Base-by-base conservation (phyloP, 495 filamentous ascomycete genomes). In the Aspergillus bertholletiae region DNA sequence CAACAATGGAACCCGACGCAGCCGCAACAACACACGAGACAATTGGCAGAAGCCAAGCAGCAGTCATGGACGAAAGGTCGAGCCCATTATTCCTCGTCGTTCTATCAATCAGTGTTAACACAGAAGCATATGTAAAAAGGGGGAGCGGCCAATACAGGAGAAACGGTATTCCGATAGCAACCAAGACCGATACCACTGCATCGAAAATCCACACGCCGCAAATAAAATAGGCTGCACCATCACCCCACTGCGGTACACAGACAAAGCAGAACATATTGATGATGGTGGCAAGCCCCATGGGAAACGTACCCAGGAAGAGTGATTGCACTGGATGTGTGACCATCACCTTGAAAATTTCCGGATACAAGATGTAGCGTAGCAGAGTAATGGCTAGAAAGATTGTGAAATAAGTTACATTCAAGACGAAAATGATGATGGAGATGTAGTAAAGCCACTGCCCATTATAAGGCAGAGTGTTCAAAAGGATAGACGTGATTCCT, bases 261-360 rank as follows among this genome's bases (percentile, higher is more conserved):
- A 83, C 74, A 18, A 75, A 69, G 20, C 71, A 70, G 21, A 79
- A 66, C 80, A 84, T 84, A 46, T 82, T 83, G 48, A 84, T 69
- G 20, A 85, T 80, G 4, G 81, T 88, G 0, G 82, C 79, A 15
- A 87, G 71, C 6, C 82, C 82, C 81, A 87, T 85, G 0, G 84
- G 84, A 28, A 86, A 72, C 0, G 80, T 80, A 0, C 81, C 84
- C 2, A 87, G 65, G 58, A 86, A 87, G 34, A 88, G 72, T 1
- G 77, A 80, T 53, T 88, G 82, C 0, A 69, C 67, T 0, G 84
- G 81, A 61, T 87, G 79, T 0, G 62, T 69, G 32, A 87, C 68
- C 81, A 87, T 83, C 13, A 66, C 73, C 0, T 12, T 44, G 71
- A 80, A 87, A 21, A 84, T 76, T 49, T 77, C 71, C 0, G 82